Evolutionary conservation across 805 yeast genomes (phyloP).

Genomic region (Komagataella ulmi): DNA sequence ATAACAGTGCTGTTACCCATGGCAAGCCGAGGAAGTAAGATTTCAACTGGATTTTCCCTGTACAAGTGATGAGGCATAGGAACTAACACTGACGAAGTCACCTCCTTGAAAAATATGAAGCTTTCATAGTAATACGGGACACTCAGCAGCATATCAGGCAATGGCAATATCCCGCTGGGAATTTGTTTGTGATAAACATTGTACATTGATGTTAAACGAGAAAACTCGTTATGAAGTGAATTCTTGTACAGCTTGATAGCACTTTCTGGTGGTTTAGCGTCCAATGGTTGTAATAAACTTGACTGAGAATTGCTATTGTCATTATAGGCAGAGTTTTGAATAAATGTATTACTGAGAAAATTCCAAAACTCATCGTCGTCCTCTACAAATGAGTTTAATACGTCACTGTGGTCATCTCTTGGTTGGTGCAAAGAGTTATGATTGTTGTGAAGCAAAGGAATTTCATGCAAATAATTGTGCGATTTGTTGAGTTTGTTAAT

Average conservation of each 20-base stretch:
- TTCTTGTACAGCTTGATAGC: not conserved
- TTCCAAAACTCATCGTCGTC: not conserved
- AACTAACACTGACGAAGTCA: slow-evolving; percentile 47
- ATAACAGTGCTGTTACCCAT: slow-evolving; percentile 42
- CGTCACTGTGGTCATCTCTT: not conserved
- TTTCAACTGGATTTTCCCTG: slow-evolving; percentile 51
- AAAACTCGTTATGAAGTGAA: not conserved
- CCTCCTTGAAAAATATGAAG: slow-evolving; percentile 48
- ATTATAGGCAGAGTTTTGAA: not conserved
- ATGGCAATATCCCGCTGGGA: slow-evolving; percentile 25
- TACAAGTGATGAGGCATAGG: slow-evolving; percentile 50
- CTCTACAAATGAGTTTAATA: not conserved
- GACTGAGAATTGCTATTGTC: not conserved
- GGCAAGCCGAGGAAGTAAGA: slow-evolving; percentile 56
- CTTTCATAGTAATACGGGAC: slow-evolving; percentile 49
- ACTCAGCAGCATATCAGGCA: slow-evolving; percentile 47
- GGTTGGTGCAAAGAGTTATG: not conserved
- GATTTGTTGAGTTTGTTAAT: not conserved
- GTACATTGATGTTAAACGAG: not conserved
- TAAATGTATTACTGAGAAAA: not conserved
- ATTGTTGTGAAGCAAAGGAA: not conserved
- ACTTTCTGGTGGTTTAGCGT: not conserved
- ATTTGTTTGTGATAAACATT: slow-evolving; percentile 7
- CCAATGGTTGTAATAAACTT: not conserved
- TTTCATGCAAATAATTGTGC: not conserved